Percentiles rank a stretch among this genome's conserved stretches.
Evolutionary conservation across 2,329 filamentous ascomycete species (phyloP).

Genomic region (Pestalotiopsis sp.): DNA sequence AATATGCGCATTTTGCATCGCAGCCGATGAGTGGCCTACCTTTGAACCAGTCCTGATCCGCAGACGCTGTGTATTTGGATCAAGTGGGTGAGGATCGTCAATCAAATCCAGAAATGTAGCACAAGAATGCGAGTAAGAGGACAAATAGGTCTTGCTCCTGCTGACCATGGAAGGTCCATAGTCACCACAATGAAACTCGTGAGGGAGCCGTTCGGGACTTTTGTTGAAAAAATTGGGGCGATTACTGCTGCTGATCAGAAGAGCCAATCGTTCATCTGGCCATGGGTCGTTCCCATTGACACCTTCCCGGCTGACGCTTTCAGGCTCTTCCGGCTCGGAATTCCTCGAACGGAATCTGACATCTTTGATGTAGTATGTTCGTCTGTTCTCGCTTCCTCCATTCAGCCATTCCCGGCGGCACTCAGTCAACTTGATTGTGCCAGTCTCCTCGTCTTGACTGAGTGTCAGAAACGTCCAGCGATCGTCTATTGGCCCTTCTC

Average conservation of each 20-base stretch:
- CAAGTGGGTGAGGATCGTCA: conserved; percentile 45
- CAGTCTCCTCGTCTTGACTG: conserved; percentile 60
- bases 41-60: conserved; percentile 54
- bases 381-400: conserved; percentile 55
- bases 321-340: background rate
- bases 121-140: conserved; percentile 55
- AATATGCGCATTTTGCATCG: background rate
- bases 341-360: conserved; percentile 42
- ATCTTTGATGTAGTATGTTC: conserved; percentile 67
- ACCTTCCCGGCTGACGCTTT: background rate
- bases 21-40: conserved; percentile 16
- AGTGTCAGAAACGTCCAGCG: conserved; percentile 71
- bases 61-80: conserved; percentile 36
- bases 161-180: conserved; percentile 49
- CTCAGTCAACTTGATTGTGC: conserved; percentile 65
- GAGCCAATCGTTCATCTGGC: conserved; percentile 5
- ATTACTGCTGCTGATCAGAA: conserved; percentile 23
- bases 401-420: conserved; percentile 68
- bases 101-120: conserved; percentile 63
- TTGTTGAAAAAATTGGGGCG: conserved; percentile 41
- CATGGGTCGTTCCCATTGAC: conserved; percentile 11
- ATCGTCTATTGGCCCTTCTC: conserved; percentile 73
- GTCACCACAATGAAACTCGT: conserved; percentile 52
- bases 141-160: conserved; percentile 55
- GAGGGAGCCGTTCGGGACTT: conserved; percentile 33